Percentiles rank a stretch among this genome's conserved stretches.
Conservation (phyloP, 2,329 filamentous ascomycete species). For the Exophiala viscosa region DNA sequence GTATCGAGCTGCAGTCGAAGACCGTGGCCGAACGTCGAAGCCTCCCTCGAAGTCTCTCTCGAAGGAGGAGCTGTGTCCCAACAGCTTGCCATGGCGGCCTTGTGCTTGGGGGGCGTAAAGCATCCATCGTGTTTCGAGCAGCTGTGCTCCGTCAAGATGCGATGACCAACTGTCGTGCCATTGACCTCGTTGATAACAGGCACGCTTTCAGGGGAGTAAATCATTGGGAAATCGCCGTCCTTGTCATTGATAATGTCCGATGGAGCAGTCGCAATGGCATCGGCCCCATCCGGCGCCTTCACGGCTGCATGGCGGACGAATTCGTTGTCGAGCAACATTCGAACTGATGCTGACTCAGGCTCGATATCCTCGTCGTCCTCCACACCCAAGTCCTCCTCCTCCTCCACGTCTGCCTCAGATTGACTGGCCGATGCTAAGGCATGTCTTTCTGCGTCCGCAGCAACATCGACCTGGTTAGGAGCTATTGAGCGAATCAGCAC, state of each 20-base stretch:
- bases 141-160: not conserved
- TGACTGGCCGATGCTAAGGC: slow-evolving; percentile 48
- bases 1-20: slow-evolving; percentile 6
- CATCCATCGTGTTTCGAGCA: not conserved
- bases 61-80: slow-evolving; percentile 13
- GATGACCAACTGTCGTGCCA: not conserved
- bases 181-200: not conserved
- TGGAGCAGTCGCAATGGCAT: not conserved
- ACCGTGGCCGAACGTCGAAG: too few relatives aligned
- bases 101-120: not conserved
- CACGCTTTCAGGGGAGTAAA: slow-evolving; percentile 10
- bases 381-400: slow-evolving; percentile 36
- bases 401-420: slow-evolving; percentile 40
- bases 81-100: not conserved
- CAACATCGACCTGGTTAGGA: slow-evolving; percentile 63
- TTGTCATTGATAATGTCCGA: not conserved
- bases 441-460: slow-evolving; percentile 52
- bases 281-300: not conserved
- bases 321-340: not conserved
- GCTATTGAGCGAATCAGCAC: slow-evolving; percentile 65
- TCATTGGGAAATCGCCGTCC: slow-evolving; percentile 19
- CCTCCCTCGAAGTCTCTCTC: not conserved
- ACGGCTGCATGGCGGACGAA: not conserved
- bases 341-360: slow-evolving; percentile 17
- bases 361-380: slow-evolving; percentile 42